Evolutionary conservation across 257 asterid species (phyloP), one percentile per base, ranked within the genome.

Genomic region (Ballota nigra): DNA sequence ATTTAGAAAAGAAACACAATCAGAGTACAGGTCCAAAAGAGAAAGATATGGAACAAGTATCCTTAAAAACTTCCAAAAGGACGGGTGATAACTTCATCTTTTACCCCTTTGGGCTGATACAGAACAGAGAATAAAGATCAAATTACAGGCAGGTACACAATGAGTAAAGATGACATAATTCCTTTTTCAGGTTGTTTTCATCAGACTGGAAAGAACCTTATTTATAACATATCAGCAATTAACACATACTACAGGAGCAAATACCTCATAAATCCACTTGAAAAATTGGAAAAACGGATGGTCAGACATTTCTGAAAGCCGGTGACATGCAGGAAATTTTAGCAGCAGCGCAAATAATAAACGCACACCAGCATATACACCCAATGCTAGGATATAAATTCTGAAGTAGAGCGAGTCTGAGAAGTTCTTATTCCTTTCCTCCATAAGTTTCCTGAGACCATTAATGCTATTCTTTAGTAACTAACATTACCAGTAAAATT

Each of bases 201-300:
- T 57, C 53, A 75, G 28, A n/a, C 59, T 45, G 66, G n/a, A 51
- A 20, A 28, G 12, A 20, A 57, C 24, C 51, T 56, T 19, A 13
- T 38, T 28, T n/a, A n/a, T n/a, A n/a, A 62, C 56, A 20, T 33
- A 58, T 66, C 22, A 77, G 49, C 20, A 62, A 31, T 1, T 10
- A 59, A 79, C 28, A 23, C 26, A 45, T 31, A 22, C 6, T 34
- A 38, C 41, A 45, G 11, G 43, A 62, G 76, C 45, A 24, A 63
- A 36, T 80, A 88, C 99, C 99, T 91, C 91, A 81, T 86, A 95
- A 68, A 95, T 91, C 99, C 99, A 95, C 86, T 95, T 95, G 84
- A 95, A 95, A 79, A 95, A 88, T 78, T 95, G 99, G 78, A 95
- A 91, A 84, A 95, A 91, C n/a, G 98, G 83, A 65, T 95, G 96